phyloP scores from a whole-genome alignment of 345 rosid species.

The Camelina neglecta region DNA sequence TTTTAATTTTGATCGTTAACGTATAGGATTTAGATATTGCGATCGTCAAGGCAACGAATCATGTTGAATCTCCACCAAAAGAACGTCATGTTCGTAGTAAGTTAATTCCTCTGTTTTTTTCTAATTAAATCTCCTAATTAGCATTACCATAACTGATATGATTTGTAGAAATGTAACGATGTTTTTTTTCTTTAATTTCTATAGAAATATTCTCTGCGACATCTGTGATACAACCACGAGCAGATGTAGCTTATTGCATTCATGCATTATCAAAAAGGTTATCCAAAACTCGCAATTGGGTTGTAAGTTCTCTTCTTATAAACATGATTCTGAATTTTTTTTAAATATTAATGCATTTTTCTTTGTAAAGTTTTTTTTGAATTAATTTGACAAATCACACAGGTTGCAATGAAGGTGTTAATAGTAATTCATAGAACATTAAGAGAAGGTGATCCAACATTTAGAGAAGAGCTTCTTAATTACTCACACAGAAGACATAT shows the following conservation, averaged over 20 bases:
- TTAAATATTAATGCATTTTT: neutral
- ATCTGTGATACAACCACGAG: slow-evolving; percentile 82
- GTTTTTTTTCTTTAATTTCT: neutral
- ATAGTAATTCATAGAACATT: slow-evolving; percentile 95
- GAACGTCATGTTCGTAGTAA: slow-evolving; percentile 96
- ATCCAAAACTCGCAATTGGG: slow-evolving; percentile 84
- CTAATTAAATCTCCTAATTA: neutral
- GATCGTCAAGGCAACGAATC: slow-evolving; percentile 94
- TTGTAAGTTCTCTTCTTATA: slow-evolving; percentile 48
- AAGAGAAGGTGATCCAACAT: slow-evolving; percentile 75
- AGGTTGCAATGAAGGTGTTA: slow-evolving; percentile 92
- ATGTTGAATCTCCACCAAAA: slow-evolving; percentile 91
- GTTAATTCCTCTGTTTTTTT: slow-evolving; percentile 26
- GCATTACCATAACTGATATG: neutral
- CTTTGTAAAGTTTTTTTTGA: neutral
- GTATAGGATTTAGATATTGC: slow-evolving; percentile 90
- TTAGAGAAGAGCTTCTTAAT: slow-evolving; percentile 40
- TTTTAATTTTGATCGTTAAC: slow-evolving; percentile 1
- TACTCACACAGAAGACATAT: slow-evolving; percentile 76
- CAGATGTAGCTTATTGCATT: slow-evolving; percentile 95
- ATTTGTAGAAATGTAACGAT: neutral
- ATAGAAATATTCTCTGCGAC: slow-evolving; percentile 90
- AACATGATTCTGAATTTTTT: too few species aligned
- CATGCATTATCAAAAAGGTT: slow-evolving; percentile 85
- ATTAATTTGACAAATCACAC: neutral